Evolutionary conservation across 2,329 filamentous ascomycete genomes (phyloP), one percentile per base, ranked within the genome.

Genomic region (Domatiomyces globalis): DNA sequence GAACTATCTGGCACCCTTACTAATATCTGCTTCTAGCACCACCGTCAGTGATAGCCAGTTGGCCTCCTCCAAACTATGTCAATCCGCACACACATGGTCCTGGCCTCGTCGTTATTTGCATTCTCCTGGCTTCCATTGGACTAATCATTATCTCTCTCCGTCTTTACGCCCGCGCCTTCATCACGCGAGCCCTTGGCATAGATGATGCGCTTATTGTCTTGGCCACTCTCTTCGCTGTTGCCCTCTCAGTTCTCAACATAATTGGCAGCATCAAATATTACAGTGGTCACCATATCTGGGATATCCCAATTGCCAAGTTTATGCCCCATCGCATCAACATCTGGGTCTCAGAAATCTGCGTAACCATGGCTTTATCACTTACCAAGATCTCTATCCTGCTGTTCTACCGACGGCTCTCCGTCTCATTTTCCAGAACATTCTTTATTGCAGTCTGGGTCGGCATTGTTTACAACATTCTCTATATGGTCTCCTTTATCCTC

Each of bases 51-150:
- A 43, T 50, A 27, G 48, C 45, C 5, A 17, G 59, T 33, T 65
- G 62, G 62, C 63, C 63, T 2, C 55, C 57, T 48, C 63, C 63
- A n/a, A 64, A 65, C 49, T 64, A 61, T 56, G 54, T 62, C 45
- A 51, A 65, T 46, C 63, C 63, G 15, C 56, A 58, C 17, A 62
- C 54, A 25, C 51, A 59, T 51, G 63, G 63, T 9, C 56, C 55
- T 9, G 54, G 56, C 8, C 49, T 65, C 25, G 55, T 57, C 18
- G 54, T 62, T 48, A 46, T 63, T 9, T 57, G 57, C 42, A 59
- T 62, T 47, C 33, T 61, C 2, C 60, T 65, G 48, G 50, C 51
- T 18, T 47, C 61, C 8, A n/a, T 58, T 27, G 61, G 57, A 20
- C 17, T 58, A 43, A 39, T 61, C 19, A 51, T 60, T 18, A 58